These are phyloP conservation scores for Theobroma grandiflorum DNA, from an alignment of 441 rosid species.

Conservation along the genomic window DNA sequence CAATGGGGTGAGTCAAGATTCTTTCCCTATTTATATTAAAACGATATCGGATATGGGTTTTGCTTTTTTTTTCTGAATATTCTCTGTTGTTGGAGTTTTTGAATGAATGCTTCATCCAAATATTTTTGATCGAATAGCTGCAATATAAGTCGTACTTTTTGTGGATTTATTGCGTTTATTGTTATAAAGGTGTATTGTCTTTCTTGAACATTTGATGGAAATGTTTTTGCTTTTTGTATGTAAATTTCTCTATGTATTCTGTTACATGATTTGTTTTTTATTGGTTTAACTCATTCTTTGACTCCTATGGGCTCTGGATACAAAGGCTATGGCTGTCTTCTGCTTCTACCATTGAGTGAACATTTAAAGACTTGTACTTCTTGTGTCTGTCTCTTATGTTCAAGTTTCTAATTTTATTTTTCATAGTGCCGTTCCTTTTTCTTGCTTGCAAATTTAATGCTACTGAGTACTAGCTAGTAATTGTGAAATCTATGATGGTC, in stretches of 20 bases:
- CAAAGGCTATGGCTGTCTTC: not conserved
- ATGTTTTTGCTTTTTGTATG: not conserved
- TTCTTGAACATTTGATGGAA: not conserved
- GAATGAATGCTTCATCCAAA: not conserved
- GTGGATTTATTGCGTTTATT: not conserved
- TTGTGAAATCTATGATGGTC: not conserved
- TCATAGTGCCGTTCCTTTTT: not conserved
- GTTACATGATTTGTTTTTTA: not conserved
- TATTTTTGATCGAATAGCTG: not conserved
- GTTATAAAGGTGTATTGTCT: not conserved
- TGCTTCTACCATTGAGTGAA: not conserved
- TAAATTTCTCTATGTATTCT: not conserved
- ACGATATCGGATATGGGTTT: slow-evolving; percentile 4
- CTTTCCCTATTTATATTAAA: not conserved
- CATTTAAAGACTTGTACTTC: slow-evolving; percentile 6
- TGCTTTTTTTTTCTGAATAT: not conserved
- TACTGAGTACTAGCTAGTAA: not conserved
- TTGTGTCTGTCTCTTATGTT: not conserved
- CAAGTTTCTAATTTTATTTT: not conserved
- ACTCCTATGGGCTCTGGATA: not conserved
- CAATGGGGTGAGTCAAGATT: slow-evolving; percentile 69
- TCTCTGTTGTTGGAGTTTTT: not conserved
- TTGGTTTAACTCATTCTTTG: not conserved
- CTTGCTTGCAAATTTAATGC: not conserved
- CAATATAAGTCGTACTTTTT: not conserved